Percentiles rank a stretch among this genome's conserved stretches.
Conservation (phyloP, 192 early-diverging fungal genomes). For the Rhizoclosmatium globosum region DNA sequence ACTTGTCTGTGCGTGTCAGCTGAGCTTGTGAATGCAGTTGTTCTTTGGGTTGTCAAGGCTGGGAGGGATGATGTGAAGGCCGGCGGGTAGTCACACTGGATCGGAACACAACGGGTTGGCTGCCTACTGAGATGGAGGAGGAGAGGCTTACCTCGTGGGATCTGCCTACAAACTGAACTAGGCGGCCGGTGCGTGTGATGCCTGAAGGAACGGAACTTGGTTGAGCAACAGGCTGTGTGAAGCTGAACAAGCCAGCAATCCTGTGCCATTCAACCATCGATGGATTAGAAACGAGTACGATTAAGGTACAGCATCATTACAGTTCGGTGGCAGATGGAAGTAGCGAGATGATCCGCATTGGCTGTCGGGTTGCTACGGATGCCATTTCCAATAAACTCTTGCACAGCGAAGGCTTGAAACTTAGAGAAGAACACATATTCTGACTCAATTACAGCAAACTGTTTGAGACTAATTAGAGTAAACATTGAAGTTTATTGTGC, state of each 20-base stretch:
- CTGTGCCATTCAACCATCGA: background rate
- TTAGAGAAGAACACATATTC: too few relatives aligned
- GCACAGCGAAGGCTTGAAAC: too few relatives aligned
- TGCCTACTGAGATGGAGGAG: background rate
- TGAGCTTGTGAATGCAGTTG: background rate
- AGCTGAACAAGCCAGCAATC: conserved; percentile 1
- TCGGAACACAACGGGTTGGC: background rate
- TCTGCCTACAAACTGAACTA: background rate
- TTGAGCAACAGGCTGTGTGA: background rate
- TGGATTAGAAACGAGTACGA: background rate
- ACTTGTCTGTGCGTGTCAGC: conserved; percentile 9
- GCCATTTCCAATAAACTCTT: too few relatives aligned
- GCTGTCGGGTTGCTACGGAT: background rate
- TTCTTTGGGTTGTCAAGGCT: background rate
- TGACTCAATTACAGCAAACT: too few relatives aligned
- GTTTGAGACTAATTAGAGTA: too few relatives aligned
- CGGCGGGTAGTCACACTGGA: conserved; percentile 21
- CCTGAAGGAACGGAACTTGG: background rate
- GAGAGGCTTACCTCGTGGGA: conserved; percentile 10
- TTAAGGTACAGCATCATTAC: background rate
- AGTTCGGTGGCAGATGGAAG: conserved; percentile 23
- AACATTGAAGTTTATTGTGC: too few relatives aligned
- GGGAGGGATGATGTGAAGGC: conserved; percentile 3
- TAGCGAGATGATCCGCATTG: conserved; percentile 13
- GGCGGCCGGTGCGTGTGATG: background rate